Evolutionary conservation across 2,329 filamentous ascomycete species (phyloP), one percentile per base, ranked within the genome.

Genomic region (Magnaporthiopsis rhizophila): DNA sequence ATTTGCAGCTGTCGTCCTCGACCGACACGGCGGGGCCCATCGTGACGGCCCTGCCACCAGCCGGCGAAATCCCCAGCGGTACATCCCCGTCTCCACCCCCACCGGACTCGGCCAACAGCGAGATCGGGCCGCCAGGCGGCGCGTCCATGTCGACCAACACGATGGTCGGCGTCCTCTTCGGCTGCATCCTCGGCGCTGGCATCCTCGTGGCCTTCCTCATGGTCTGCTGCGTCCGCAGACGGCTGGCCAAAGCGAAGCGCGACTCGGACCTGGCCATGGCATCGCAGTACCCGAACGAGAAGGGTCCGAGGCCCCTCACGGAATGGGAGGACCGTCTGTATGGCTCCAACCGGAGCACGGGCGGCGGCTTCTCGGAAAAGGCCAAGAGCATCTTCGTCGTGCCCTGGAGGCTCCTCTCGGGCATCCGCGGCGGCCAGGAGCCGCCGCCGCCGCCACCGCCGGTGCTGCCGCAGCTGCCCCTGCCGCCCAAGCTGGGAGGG

Each of bases 241-340:
- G 32, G 32, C 59, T 32, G 32, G 38, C 38, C 2, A 45, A 34
- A 11, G 13, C 30, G 32, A 21, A 36, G 36, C 30, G n/a, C 9
- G 15, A 28, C 4, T 36, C 26, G 32, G 21, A 21, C 3, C 28
- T 32, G 34, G 34, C 34, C 12, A 36, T 36, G 34, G 34, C 59
- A 32, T 45, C 38, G 38, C 15, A 21, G 38, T 45, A 21, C 15
- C 38, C 38, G 15, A 7, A 45, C 38, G 38, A 45, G 38, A 45
- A 45, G 38, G 38, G 15, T 1, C 15, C 18, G 38, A 8, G 38
- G 38, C 38, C 38, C 59, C 4, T n/a, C 21, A 32, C 18, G 32
- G 30, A 60, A 32, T 60, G 59, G 59, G 59, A 60, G 30, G 36
- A 36, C 21, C 59, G 59, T 21, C 32, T 60, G 30, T 60, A 60